Evolutionary conservation across 2,329 filamentous ascomycete species (phyloP).

Genomic region (Aureobasidium sp.): DNA sequence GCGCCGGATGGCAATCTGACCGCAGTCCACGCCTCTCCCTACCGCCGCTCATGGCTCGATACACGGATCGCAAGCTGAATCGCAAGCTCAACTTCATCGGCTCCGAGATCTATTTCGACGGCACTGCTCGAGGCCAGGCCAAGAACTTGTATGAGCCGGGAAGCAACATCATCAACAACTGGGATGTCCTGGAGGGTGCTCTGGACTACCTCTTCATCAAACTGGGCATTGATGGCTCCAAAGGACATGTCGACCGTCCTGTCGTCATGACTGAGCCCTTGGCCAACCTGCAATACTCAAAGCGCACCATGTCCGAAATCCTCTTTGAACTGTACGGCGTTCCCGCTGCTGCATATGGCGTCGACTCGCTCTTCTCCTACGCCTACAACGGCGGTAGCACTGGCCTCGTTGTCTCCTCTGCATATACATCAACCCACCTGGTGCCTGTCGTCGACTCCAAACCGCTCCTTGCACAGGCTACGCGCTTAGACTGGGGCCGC

Average conservation of each 20-base stretch:
- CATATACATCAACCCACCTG: slow-evolving; percentile 87
- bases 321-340: slow-evolving; percentile 93
- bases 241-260: slow-evolving; percentile 72
- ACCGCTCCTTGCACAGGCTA: slow-evolving; percentile 75
- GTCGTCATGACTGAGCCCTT: slow-evolving; percentile 95
- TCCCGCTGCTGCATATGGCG: slow-evolving; percentile 84
- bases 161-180: slow-evolving; percentile 88
- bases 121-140: slow-evolving; percentile 82
- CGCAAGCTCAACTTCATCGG: slow-evolving; percentile 91
- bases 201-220: slow-evolving; percentile 94
- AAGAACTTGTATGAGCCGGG: slow-evolving; percentile 87
- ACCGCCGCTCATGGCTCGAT: slow-evolving; percentile 88
- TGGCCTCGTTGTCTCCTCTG: slow-evolving; percentile 84
- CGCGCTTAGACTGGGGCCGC: slow-evolving; percentile 89
- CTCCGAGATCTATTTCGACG: slow-evolving; percentile 88
- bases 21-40: slow-evolving; percentile 69
- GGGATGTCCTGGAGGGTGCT: slow-evolving; percentile 94
- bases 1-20: slow-evolving; percentile 96
- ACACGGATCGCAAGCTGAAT: slow-evolving; percentile 86
- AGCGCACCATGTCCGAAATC: slow-evolving; percentile 83
- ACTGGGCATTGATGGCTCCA: slow-evolving; percentile 70
- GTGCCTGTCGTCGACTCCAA: slow-evolving; percentile 88
- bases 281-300: slow-evolving; percentile 80
- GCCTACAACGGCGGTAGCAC: slow-evolving; percentile 81
- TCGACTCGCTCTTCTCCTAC: slow-evolving; percentile 96